phyloP scores from a whole-genome alignment of 768 basidiomycete genomes.

The Dendrothele bispora region DNA sequence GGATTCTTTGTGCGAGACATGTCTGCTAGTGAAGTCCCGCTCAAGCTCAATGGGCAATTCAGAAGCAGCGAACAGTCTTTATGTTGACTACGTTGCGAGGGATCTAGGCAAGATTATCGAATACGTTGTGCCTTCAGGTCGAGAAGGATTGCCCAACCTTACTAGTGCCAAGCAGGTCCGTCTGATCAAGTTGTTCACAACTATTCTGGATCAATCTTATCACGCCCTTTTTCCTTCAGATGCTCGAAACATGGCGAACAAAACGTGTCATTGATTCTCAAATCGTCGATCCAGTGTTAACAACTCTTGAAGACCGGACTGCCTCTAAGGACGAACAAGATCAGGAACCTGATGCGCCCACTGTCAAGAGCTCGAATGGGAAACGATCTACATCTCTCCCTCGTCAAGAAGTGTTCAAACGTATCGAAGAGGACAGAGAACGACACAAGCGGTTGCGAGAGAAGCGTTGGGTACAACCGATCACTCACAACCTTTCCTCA shows the following conservation, averaged over 20 bases:
- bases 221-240: slow-evolving; percentile 41
- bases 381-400: slow-evolving; percentile 37
- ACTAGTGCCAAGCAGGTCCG: slow-evolving; percentile 84
- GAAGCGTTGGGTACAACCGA: slow-evolving; percentile 87
- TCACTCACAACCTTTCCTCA: slow-evolving; percentile 50
- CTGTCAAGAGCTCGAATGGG: no score
- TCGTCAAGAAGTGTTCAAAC: slow-evolving; percentile 72
- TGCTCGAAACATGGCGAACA: slow-evolving; percentile 87
- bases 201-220: background rate
- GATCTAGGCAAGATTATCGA: slow-evolving; percentile 80
- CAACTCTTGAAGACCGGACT: slow-evolving; percentile 50
- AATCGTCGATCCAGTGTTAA: slow-evolving; percentile 69
- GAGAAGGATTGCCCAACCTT: slow-evolving; percentile 84
- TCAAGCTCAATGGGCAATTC: slow-evolving; percentile 38
- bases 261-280: slow-evolving; percentile 83
- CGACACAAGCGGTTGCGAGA: slow-evolving; percentile 91
- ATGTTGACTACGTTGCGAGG: slow-evolving; percentile 75
- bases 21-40: slow-evolving; percentile 64
- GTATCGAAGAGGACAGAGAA: slow-evolving; percentile 91
- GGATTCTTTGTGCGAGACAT: slow-evolving; percentile 83
- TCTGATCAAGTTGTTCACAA: background rate
- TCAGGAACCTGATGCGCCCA: slow-evolving; percentile 16
- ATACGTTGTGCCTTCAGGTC: slow-evolving; percentile 84
- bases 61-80: slow-evolving; percentile 45
- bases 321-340: slow-evolving; percentile 14